phyloP scores from a whole-genome alignment of 257 asterid species.

The Eustoma russellianum region DNA sequence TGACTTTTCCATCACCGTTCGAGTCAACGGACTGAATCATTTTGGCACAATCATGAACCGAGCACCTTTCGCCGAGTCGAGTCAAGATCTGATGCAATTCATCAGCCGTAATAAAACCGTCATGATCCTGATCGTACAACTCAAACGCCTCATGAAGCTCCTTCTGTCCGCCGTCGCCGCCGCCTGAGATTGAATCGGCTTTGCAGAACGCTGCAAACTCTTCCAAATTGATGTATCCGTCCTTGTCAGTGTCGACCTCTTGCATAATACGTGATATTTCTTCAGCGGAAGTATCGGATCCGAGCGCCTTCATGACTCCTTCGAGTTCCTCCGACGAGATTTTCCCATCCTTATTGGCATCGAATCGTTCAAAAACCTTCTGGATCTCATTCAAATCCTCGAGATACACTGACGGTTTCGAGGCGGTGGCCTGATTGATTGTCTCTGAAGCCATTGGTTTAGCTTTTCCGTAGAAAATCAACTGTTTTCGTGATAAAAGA shows the following conservation, averaged over 20 bases:
- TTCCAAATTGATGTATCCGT: constrained; percentile 56
- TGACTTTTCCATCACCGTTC: constrained; percentile 71
- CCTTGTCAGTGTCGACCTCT: constrained; percentile 69
- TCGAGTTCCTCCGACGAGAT: constrained; percentile 63
- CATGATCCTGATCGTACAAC: constrained; percentile 68
- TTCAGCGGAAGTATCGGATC: constrained; percentile 41
- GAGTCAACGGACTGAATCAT: constrained; percentile 77
- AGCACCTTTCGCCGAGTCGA: constrained; percentile 64
- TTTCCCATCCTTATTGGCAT: constrained; percentile 70
- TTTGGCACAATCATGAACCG: constrained; percentile 49
- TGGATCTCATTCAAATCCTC: constrained; percentile 39
- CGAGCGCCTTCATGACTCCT: constrained; percentile 53
- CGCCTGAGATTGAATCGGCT: constrained; percentile 13
- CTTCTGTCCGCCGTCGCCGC: constrained; percentile 26
- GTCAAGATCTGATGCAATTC: constrained; percentile 73
- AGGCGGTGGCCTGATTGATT: not conserved
- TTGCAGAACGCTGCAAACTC: constrained; percentile 64
- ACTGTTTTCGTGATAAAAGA: too few species aligned
- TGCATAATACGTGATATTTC: constrained; percentile 52
- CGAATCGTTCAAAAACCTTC: constrained; percentile 63
- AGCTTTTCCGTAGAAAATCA: not conserved
- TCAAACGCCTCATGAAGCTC: constrained; percentile 81
- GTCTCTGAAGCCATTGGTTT: constrained; percentile 20
- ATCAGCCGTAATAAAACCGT: constrained; percentile 62
- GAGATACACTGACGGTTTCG: constrained; percentile 31